A percentile compares a stretch with the other conserved stretches of the same genome.
Conservation (phyloP, 2,329 filamentous ascomycete species). For the Colletotrichum magnum region DNA sequence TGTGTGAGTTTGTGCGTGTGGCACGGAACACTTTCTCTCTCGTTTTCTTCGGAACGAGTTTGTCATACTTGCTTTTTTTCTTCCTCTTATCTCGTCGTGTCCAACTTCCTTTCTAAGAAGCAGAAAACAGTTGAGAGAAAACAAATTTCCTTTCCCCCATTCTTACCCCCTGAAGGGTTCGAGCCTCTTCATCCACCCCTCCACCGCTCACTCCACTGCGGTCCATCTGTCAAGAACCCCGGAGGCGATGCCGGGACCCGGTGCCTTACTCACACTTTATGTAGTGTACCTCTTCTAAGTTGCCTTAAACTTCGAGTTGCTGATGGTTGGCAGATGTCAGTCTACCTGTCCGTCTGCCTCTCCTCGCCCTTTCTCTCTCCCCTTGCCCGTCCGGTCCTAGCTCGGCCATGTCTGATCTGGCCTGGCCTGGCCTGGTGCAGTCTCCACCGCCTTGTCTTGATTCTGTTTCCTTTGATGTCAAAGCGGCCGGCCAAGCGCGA, state of each 20-base stretch:
- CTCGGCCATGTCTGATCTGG: not conserved
- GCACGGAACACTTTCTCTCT: not conserved
- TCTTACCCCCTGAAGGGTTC: conserved; percentile 26
- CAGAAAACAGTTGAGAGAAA: not conserved
- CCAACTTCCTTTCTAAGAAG: not conserved
- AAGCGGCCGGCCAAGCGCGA: conserved; percentile 27
- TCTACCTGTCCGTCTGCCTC: conserved; percentile 1
- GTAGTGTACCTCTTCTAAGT: too few relatives aligned
- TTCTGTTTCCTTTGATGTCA: conserved; percentile 31
- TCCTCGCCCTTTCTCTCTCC: not conserved
- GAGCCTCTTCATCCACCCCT: not conserved
- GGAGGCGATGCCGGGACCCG: conserved; percentile 5
- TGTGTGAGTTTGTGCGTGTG: too few relatives aligned
- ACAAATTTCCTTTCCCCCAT: not conserved
- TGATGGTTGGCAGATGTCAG: conserved; percentile 34
- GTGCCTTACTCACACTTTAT: not conserved
- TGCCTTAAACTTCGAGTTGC: too few relatives aligned
- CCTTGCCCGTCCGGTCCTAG: conserved; percentile 22
- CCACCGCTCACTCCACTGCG: not conserved
- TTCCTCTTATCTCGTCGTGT: not conserved
- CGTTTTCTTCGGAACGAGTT: conserved; percentile 1
- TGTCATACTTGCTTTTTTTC: conserved; percentile 15
- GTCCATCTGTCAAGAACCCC: not conserved
- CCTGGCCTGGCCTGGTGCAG: not conserved
- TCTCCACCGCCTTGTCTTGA: not conserved